Base-by-base conservation (phyloP, 805 yeast genomes). In the Metschnikowia baotianmanensis region DNA sequence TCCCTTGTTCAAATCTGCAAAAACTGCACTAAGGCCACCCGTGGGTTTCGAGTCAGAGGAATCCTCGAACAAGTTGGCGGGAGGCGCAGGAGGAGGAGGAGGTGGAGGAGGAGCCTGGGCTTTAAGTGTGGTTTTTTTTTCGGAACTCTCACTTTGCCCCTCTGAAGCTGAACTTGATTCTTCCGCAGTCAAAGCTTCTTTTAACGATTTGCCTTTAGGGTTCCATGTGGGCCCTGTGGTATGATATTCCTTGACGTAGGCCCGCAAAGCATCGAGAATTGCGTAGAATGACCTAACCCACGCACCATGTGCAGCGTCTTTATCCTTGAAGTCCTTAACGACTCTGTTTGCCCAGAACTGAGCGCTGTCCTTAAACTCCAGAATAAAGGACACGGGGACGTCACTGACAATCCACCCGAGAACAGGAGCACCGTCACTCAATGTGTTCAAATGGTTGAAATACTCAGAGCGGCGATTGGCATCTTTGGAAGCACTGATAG, bases 281-380 rank as follows among this genome's bases (percentile, higher is more conserved):
- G 69, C 62, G 53, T 78, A 64, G 57, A 80, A 86, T 12, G 63
- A 56, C 47, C 81, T 79, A 28, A 84, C 96, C 98, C 98, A 93
- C 42, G 83, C 84, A 19, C 76, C 82, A 35, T 86, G 86, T 40
- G 67, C 69, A 28, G 77, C 71, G 52, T 85, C 89, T 35, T 76
- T 66, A 15, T 83, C 95, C 63, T 77, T 88, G 67, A 67, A 81
- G 46, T 88, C 96, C 64, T 90, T 90, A 60, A 90, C 65, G 31
- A 91, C 83, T 53, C 96, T 78, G 66, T 93, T 90, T 9, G 95
- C 77, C 89, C 97, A 93, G 66, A 93, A 93, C 61, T 84, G 91
- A 25, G 96, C 86, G 16, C 95, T 80, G 57, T 93, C 99, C 58
- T 83, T 86, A 65, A 82, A 86, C 50, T 90, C 96, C 3, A 84